Base-by-base conservation (phyloP, 768 basidiomycete genomes). In the Mycena olivaceomarginata region DNA sequence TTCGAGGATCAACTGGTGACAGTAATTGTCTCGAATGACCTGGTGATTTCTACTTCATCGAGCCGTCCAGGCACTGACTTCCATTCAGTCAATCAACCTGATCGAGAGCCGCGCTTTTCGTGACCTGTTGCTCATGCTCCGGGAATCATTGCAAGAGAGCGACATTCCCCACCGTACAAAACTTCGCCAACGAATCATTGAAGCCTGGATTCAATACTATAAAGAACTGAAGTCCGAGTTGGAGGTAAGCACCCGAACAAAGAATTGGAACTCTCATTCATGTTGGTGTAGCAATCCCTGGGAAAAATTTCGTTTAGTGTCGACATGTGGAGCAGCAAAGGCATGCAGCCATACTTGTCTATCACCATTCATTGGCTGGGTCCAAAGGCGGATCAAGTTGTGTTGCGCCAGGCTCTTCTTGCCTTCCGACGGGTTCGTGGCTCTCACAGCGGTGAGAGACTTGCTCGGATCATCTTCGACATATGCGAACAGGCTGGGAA, bases 71-170 rank as follows among this genome's bases (percentile, higher is more conserved):
- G 68, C 16, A 45, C 60, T 40, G 16, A 48, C 22, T 43, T 10
- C 48, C 63, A 5, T 57, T 41, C 69, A 71, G 70, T 71, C 46
- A 1, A 71, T 71, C 25, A 63, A 70, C 40, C 40, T 70, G 43
- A 70, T 70, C 16, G 60, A 71, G 22, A 71, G 20, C 62, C 70
- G 16, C 45, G 70, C 51, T 10, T 63, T 71, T 45, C 60, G 70
- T 37, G 60, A 71, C 43, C 46, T 63, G 7, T 48, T 60, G 18
- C 69, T 70, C 18, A 12, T 70, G 41, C 59, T 70, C 22, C 43
- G 59, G 1, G 59, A 71, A 9, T 48, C 31, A 7, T 71, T 71
- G 60, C 62, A 62, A 40, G 70, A 71, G 25, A 43, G 20, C 40
- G 45, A 71, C 12, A 71, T 71, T 59, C 60, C 60, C 6, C 70